phyloP scores from a whole-genome alignment of 2,329 filamentous ascomycete genomes.

The Aspergillus cejpii region DNA sequence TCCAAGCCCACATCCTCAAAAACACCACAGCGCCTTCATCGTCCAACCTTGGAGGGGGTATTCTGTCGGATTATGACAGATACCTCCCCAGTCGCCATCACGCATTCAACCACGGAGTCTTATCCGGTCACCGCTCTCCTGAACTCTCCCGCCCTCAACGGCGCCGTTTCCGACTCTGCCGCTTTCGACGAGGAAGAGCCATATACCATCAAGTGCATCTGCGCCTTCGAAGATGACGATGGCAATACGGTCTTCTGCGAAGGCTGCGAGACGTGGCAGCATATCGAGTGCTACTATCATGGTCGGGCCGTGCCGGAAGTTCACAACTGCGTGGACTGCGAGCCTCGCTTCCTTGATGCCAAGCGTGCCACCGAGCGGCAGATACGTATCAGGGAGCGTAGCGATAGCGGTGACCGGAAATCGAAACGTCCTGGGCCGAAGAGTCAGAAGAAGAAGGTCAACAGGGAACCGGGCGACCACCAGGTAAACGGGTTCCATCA shows the following conservation, averaged over 20 bases:
- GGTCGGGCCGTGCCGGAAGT: slow-evolving; percentile 64
- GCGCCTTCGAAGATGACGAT: slow-evolving; percentile 87
- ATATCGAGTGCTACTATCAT: slow-evolving; percentile 94
- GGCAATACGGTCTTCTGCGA: slow-evolving; percentile 97
- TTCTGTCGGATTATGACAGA: slow-evolving; percentile 51
- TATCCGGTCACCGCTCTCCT: slow-evolving; percentile 43
- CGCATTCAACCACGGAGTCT: slow-evolving; percentile 43
- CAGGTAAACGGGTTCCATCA: slow-evolving; percentile 50
- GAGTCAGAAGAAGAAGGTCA: slow-evolving; percentile 77
- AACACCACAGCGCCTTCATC: slow-evolving; percentile 21
- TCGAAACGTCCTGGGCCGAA: slow-evolving; percentile 69
- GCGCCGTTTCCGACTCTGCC: slow-evolving; percentile 38
- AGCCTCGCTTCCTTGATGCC: slow-evolving; percentile 66
- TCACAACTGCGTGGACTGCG: slow-evolving; percentile 86
- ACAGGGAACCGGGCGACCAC: slow-evolving; percentile 52
- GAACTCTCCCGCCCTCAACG: slow-evolving; percentile 40
- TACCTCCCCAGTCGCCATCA: slow-evolving; percentile 46
- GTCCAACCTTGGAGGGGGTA: slow-evolving; percentile 36
- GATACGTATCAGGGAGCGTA: slow-evolving; percentile 53
- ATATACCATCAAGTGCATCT: slow-evolving; percentile 97
- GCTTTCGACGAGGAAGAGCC: slow-evolving; percentile 42
- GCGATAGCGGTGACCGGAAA: slow-evolving; percentile 60
- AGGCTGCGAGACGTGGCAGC: slow-evolving; percentile 93
- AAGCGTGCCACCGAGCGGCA: slow-evolving; percentile 70
- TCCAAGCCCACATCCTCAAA: slow-evolving; percentile 14